Conservation (phyloP, 129 eudicot species). For the Helianthus annuus region DNA sequence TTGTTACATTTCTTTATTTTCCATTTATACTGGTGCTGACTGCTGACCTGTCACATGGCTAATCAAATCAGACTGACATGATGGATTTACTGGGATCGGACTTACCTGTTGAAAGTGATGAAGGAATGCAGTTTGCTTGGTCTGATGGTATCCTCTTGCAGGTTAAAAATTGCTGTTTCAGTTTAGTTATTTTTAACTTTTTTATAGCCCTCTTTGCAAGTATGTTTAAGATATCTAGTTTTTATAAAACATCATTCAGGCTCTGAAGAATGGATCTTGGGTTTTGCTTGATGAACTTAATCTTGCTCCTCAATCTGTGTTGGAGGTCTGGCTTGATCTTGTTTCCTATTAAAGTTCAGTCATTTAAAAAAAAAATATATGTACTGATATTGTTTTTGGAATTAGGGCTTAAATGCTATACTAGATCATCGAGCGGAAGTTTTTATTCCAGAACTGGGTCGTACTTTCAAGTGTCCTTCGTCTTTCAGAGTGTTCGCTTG, state of each 20-base stretch:
- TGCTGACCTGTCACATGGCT: slow-evolving; percentile 21
- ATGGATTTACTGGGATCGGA: slow-evolving; percentile 99
- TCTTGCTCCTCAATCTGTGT: slow-evolving; percentile 96
- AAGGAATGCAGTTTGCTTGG: slow-evolving; percentile 98
- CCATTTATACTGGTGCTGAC: not conserved
- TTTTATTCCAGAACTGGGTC: slow-evolving; percentile 91
- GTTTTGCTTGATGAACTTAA: slow-evolving; percentile 94
- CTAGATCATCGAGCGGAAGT: slow-evolving; percentile 98
- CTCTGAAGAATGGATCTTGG: slow-evolving; percentile 94
- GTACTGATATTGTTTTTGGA: slow-evolving; percentile 16
- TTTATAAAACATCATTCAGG: slow-evolving; percentile 40
- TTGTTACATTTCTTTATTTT: not conserved
- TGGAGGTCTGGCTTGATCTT: slow-evolving; percentile 59
- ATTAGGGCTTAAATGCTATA: slow-evolving; percentile 88
- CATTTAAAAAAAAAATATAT: slow-evolving; percentile 12
- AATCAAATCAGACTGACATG: slow-evolving; percentile 68
- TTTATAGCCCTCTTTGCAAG: slow-evolving; percentile 7
- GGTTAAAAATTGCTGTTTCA: slow-evolving; percentile 39
- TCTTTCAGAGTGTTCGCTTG: slow-evolving; percentile 96
- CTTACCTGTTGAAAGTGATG: slow-evolving; percentile 91
- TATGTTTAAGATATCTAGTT: slow-evolving; percentile 14
- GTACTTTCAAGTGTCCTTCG: slow-evolving; percentile 78
- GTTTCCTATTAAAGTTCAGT: not conserved
- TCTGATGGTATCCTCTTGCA: slow-evolving; percentile 95
- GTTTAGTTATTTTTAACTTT: not conserved